These are phyloP conservation scores for Cladosporium velox DNA, from an alignment of 2,329 filamentous ascomycete genomes.

Conservation along the genomic window DNA sequence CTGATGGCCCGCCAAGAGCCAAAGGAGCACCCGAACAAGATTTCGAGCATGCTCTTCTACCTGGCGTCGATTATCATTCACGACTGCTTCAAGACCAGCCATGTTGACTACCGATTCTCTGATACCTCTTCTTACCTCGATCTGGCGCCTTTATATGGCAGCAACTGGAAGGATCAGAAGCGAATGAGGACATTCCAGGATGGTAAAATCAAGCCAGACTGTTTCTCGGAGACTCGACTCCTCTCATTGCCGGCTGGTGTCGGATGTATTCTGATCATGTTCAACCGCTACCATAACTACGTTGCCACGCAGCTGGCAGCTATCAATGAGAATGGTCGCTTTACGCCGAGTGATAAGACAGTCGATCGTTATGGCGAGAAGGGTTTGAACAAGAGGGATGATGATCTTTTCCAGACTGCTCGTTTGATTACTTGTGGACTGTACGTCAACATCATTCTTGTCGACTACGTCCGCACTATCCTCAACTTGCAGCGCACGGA, in stretches of 20 bases:
- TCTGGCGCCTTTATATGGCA: slow-evolving; percentile 71
- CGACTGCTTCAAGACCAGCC: slow-evolving; percentile 67
- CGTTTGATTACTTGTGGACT: slow-evolving; percentile 55
- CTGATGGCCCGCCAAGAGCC: slow-evolving; percentile 65
- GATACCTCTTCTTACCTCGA: slow-evolving; percentile 75
- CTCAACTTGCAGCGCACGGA: slow-evolving; percentile 50
- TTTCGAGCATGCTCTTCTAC: slow-evolving; percentile 75
- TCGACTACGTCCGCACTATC: slow-evolving; percentile 57
- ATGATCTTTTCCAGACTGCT: slow-evolving; percentile 55
- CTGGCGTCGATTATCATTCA: slow-evolving; percentile 66
- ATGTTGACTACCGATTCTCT: slow-evolving; percentile 63
- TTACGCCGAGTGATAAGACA: slow-evolving; percentile 65
- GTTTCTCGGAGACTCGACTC: slow-evolving; percentile 66
- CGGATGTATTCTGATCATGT: slow-evolving; percentile 68
- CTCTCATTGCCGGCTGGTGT: slow-evolving; percentile 69
- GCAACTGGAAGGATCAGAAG: slow-evolving; percentile 66
- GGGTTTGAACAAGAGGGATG: slow-evolving; percentile 41
- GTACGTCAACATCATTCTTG: slow-evolving; percentile 56
- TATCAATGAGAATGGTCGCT: slow-evolving; percentile 85
- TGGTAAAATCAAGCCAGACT: slow-evolving; percentile 71
- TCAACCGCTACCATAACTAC: slow-evolving; percentile 80
- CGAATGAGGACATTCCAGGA: slow-evolving; percentile 64
- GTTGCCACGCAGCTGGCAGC: slow-evolving; percentile 74
- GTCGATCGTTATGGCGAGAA: slow-evolving; percentile 38
- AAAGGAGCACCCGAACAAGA: slow-evolving; percentile 67